Evolutionary conservation across 129 eudicot species (phyloP), one percentile per base, ranked within the genome.

Genomic region (Cynara cardunculus): DNA sequence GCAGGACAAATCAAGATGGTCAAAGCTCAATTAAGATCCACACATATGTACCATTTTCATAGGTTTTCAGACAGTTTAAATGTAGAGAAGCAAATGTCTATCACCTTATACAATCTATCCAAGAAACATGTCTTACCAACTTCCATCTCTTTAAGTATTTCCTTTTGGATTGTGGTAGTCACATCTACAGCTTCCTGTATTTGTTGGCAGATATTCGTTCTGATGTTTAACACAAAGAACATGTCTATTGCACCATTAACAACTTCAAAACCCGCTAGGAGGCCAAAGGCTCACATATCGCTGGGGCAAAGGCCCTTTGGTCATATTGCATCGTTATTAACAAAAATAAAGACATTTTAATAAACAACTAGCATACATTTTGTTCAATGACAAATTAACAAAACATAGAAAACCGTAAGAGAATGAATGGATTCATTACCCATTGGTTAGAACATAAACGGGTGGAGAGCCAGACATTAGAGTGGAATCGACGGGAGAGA

Each of bases 131-230:
- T 28, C 88, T 87, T 73, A 92, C 98, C 96, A 80, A 94, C 89
- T 84, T 91, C 97, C 96, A 92, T 94, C 71, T 92, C 97, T 61
- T 59, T 67, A 78, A 94, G 87, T 79, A 94, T 92, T 88, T 94
- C 97, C 84, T 92, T 97, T 87, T 94, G 98, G 31, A 92, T 89
- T 46, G 88, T 87, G 74, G 94, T 94, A 70, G 98, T 94, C 75
- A 92, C 88, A 77, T 97, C 97, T 81, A 94, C 97, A 84, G 98
- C 90, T 87, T 94, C 97, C 97, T 94, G 96, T 82, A 83, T 65
- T 76, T n/a, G 72, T 69, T 9, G 21, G 41, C 19, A 12, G 25
- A 18, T 64, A n/a, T 24, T 0, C 68, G 61, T n/a, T n/a, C n/a
- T n/a, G n/a, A 30, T 65, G 74, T 24, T 39, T 4, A 25, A 30